These are phyloP conservation scores for Penicillium pancosmium DNA, from an alignment of 495 filamentous ascomycete genomes.

Conservation along the genomic window DNA sequence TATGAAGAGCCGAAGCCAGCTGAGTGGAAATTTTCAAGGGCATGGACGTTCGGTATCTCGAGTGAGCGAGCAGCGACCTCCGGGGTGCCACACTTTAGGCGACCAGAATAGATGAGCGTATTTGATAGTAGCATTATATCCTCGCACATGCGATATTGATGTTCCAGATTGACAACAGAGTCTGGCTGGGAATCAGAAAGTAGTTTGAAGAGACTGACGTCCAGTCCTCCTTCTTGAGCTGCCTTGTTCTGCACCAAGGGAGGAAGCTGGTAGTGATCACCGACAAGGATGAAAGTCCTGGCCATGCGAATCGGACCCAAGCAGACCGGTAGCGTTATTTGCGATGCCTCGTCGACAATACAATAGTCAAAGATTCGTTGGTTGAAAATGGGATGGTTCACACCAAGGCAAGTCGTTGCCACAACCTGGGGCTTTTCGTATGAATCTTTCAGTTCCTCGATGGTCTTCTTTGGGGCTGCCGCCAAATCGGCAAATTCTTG, in stretches of 20 bases:
- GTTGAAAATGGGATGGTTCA: slow-evolving; percentile 85
- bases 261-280: slow-evolving; percentile 94
- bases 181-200: slow-evolving; percentile 85
- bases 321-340: slow-evolving; percentile 94
- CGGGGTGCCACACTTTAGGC: slow-evolving; percentile 83
- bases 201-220: slow-evolving; percentile 90
- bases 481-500: slow-evolving; percentile 80
- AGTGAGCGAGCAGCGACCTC: slow-evolving; percentile 69
- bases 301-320: slow-evolving; percentile 93
- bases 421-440: slow-evolving; percentile 87
- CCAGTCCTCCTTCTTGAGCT: slow-evolving; percentile 82
- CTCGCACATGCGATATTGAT: slow-evolving; percentile 97
- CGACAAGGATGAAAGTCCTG: slow-evolving; percentile 90
- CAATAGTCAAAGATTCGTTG: slow-evolving; percentile 95
- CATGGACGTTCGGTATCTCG: slow-evolving; percentile 58
- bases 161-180: slow-evolving; percentile 86
- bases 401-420: slow-evolving; percentile 90
- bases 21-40: slow-evolving; percentile 57
- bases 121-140: slow-evolving; percentile 96
- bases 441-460: slow-evolving; percentile 79
- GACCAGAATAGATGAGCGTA: slow-evolving; percentile 86
- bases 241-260: slow-evolving; percentile 92
- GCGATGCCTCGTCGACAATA: slow-evolving; percentile 96
- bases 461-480: slow-evolving; percentile 65
- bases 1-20: slow-evolving; percentile 33